A percentile compares a stretch with the other conserved stretches of the same genome.
Conservation (phyloP, 257 asterid species). For the Solanum sitiens region DNA sequence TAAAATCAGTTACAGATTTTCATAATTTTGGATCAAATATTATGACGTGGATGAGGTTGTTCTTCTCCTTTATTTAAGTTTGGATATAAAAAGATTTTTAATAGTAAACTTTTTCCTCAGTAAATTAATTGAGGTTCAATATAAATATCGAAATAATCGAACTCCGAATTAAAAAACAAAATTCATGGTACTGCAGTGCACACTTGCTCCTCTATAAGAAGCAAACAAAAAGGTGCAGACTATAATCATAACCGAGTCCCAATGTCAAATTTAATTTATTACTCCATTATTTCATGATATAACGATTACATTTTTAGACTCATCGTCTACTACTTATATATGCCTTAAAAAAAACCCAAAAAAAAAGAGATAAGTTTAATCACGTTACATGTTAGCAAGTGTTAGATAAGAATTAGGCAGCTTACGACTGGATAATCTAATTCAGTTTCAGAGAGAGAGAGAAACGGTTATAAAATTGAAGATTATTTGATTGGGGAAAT, state of each 20-base stretch:
- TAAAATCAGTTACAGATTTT: not conserved
- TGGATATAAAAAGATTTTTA: no score
- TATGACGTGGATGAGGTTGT: fast-evolving
- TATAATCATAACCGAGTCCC: not conserved
- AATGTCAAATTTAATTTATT: not conserved
- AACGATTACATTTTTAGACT: no score
- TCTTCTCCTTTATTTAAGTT: no score
- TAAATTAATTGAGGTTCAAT: fast-evolving
- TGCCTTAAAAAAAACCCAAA: not conserved
- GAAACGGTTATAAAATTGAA: not conserved
- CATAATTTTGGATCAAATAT: not conserved
- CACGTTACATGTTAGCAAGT: not conserved
- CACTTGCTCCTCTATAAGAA: not conserved
- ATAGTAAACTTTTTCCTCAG: no score
- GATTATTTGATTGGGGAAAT: not conserved
- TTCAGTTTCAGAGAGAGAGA: not conserved
- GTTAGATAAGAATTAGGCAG: not conserved
- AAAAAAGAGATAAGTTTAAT: not conserved
- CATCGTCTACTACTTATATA: not conserved
- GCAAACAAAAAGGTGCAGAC: not conserved
- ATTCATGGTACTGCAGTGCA: not conserved
- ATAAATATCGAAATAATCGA: fast-evolving
- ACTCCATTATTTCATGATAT: not conserved
- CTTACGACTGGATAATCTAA: not conserved
- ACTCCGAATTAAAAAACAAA: no score